Evolutionary conservation across 2,329 filamentous ascomycete genomes (phyloP), one percentile per base, ranked within the genome.

Genomic region (Aschersonia sp.): DNA sequence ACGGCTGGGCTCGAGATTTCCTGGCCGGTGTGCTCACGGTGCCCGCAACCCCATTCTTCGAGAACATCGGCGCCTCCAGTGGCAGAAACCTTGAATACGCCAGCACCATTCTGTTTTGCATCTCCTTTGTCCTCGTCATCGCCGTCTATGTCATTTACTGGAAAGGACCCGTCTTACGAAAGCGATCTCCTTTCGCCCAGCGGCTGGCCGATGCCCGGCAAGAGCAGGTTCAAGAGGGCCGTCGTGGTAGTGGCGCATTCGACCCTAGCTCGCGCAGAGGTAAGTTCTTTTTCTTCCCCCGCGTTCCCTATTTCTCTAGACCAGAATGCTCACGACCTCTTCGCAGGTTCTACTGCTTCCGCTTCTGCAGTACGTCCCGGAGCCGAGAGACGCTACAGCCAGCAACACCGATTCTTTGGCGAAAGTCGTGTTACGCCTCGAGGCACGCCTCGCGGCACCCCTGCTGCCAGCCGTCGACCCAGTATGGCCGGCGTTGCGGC

Each of bases 1-100:
- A 87, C 52, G 84, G 83, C 2, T 86, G 83, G 65, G 73, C 81
- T 3, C 73, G 84, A 53, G 83, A 87, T 57, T 80, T 87, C 62
- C 66, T 87, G 0, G 84, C 83, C 2, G 83, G 84, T 61, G 70
- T 86, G 7, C 73, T 85, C 1, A 83, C 82, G 0, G 69, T 86
- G 45, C 81, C 80, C 11, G 78, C 82, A 0, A 74, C 74, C 0
- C 82, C 83, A 0, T 79, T 81, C 63, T 81, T 79, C 61, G 57
- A 63, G 44, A 77, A 81, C 54, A 78, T 83, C 14, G 66, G 65
- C 31, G 68, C 54, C 2, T 58, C 54, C 4, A 60, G 70, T 30
- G 67, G 68, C 12, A 68, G 70, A 52, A 70, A 75, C 44, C 63
- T 83, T 2, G 71, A 78, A 53, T 74, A 78, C 49, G 78, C 79